Evolutionary conservation across 768 basidiomycete genomes (phyloP).

Genomic region (Phanerodontia chrysosporium): DNA sequence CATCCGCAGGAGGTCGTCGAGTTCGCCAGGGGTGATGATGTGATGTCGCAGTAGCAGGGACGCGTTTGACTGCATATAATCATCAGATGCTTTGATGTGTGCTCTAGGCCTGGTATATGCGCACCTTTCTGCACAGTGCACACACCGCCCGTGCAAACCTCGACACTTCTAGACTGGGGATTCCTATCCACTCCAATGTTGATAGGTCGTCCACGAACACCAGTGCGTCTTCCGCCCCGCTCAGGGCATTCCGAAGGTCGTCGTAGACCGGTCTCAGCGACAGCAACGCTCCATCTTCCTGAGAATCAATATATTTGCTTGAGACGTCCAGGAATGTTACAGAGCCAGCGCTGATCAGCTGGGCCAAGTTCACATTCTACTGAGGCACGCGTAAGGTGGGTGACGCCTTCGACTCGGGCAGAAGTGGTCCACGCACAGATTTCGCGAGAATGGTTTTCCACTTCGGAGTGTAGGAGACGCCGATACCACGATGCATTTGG

Average conservation of each 20-base stretch:
- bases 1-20: slow-evolving; percentile 55
- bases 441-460: slow-evolving; percentile 65
- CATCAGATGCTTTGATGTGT: not conserved
- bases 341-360: slow-evolving; percentile 29
- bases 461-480: slow-evolving; percentile 51
- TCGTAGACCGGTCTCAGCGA: slow-evolving; percentile 18
- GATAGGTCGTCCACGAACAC: slow-evolving; percentile 72
- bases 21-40: slow-evolving; percentile 44
- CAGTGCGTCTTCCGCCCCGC: slow-evolving; percentile 25
- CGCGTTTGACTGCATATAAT: slow-evolving; percentile 38
- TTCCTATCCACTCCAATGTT: slow-evolving; percentile 69
- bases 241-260: slow-evolving; percentile 5
- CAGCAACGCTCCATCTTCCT: slow-evolving; percentile 11
- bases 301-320: slow-evolving; percentile 23
- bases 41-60: slow-evolving; percentile 66
- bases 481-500: slow-evolving; percentile 49
- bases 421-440: slow-evolving; percentile 41
- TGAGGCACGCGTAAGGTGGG: not conserved
- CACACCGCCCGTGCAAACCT: slow-evolving; percentile 59
- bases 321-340: slow-evolving; percentile 54
- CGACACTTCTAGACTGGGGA: slow-evolving; percentile 43
- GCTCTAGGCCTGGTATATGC: not conserved
- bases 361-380: slow-evolving; percentile 32
- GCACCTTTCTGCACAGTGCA: slow-evolving; percentile 52
- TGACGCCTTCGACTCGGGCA: not conserved